Evolutionary conservation across 164 flowering plant species (phyloP), one percentile per base, ranked within the genome.

Genomic region (Echeveria elegans): DNA sequence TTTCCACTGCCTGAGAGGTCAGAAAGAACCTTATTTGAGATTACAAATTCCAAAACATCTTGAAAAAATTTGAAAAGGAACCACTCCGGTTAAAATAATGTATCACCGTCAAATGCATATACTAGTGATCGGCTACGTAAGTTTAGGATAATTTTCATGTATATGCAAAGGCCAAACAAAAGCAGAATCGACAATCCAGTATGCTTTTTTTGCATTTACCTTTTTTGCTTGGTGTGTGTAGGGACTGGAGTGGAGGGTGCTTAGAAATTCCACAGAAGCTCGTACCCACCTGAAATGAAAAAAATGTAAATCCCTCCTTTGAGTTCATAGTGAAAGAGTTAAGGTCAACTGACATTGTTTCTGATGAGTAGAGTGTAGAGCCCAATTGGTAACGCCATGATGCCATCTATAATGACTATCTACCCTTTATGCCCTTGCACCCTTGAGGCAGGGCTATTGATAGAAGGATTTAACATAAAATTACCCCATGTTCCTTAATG

Each of bases 211-310:
- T 43, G 15, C 15, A 14, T 14, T 58, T 50, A 83, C 81, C 83
- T 81, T 72, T 69, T 71, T 77, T 66, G 73, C 72, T 31, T 56
- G 70, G 66, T 83, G 86, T 82, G 79, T 79, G 31, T 53, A 72
- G n/a, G 79, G 75, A 67, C 85, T 81, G 28, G 81, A 73, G 72
- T 74, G 78, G 23, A 86, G 74, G 30, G 79, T 75, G 41, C 36
- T 70, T 34, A 84, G 76, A 71, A 72, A 86, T 65, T 86, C 91
- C 68, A 71, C 66, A 15, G 60, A 73, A 30, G 88, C 91, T 64
- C 86, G 76, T 9, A 82, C 85, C 88, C 88, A 84, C 87, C 87
- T 83, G 79, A n/a, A n/a, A n/a, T n/a, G n/a, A n/a, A n/a, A n/a
- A 63, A 72, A 63, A 52, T 3, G 11, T 41, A 4, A 66, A 65